Evolutionary conservation across 345 rosid genomes (phyloP).

Genomic region (Dipteronia sinensis): DNA sequence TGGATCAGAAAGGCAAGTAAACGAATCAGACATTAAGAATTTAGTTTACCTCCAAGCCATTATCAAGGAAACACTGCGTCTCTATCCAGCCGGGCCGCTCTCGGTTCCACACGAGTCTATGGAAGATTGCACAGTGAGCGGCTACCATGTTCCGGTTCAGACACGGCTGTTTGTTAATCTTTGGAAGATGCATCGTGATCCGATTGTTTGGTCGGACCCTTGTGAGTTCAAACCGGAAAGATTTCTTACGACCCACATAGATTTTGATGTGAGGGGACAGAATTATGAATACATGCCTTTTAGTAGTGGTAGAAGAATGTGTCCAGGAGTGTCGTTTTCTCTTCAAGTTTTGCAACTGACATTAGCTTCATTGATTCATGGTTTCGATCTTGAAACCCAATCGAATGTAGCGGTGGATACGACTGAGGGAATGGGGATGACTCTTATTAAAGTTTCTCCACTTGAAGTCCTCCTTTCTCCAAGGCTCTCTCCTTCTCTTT

Average conservation of each 20-base stretch:
- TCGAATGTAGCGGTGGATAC: slow-evolving; percentile 28
- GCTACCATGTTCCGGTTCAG: slow-evolving; percentile 26
- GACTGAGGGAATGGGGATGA: slow-evolving; percentile 9
- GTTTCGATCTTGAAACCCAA: slow-evolving; percentile 30
- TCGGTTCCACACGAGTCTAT: slow-evolving; percentile 22
- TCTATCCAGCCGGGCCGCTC: slow-evolving; percentile 33
- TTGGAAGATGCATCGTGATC: slow-evolving; percentile 36
- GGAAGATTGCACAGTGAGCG: slow-evolving; percentile 26
- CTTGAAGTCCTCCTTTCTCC: slow-evolving; percentile 34
- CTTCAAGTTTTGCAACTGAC: slow-evolving; percentile 29
- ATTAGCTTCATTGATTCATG: slow-evolving; percentile 30
- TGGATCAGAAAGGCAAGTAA: slow-evolving; percentile 25
- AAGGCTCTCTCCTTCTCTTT: slow-evolving; percentile 20
- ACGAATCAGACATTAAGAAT: slow-evolving; percentile 29
- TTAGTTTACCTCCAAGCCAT: slow-evolving; percentile 38
- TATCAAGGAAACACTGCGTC: slow-evolving; percentile 40
- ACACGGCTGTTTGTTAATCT: slow-evolving; percentile 27
- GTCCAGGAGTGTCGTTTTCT: slow-evolving; percentile 35
- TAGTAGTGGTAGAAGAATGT: slow-evolving; percentile 38
- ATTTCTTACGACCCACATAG: slow-evolving; percentile 29
- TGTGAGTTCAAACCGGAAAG: slow-evolving; percentile 31
- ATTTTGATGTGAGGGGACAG: slow-evolving; percentile 27
- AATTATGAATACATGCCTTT: slow-evolving; percentile 33
- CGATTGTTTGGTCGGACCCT: slow-evolving; percentile 34
- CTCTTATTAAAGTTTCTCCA: slow-evolving; percentile 27